Evolutionary conservation across 345 rosid species (phyloP).

Genomic region (Microthlaspi erraticum): DNA sequence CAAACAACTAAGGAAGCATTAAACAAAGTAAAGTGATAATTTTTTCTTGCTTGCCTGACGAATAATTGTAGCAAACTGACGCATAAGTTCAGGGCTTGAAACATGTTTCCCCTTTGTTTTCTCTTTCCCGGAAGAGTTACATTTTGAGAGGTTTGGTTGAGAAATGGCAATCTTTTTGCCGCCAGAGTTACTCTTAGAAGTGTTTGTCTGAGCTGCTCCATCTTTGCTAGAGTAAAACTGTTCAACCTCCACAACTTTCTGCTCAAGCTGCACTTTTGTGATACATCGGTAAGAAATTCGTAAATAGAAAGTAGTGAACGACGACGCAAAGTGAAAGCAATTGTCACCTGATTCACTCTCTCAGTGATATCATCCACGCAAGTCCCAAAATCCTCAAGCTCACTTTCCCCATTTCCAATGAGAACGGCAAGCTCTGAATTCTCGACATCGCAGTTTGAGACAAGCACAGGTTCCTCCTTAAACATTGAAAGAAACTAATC

Average conservation of each 20-base stretch:
- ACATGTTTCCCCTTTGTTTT: conserved; percentile 61
- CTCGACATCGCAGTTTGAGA: conserved; percentile 32
- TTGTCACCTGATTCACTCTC: conserved; percentile 54
- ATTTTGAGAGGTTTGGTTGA: conserved; percentile 50
- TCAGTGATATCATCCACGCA: conserved; percentile 51
- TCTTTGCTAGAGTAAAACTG: conserved; percentile 52
- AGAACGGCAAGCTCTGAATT: conserved; percentile 18
- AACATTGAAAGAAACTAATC: conserved; percentile 19
- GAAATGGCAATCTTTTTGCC: conserved; percentile 56
- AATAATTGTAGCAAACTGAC: conserved; percentile 56
- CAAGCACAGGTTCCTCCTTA: conserved; percentile 44
- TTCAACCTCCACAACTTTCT: conserved; percentile 63
- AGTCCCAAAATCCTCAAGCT: conserved; percentile 47
- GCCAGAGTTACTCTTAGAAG: conserved; percentile 52
- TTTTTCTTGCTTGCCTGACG: conserved; percentile 54
- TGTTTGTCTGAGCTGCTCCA: conserved; percentile 46
- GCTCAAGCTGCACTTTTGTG: conserved; percentile 60
- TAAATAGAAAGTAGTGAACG: background rate
- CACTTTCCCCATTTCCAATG: conserved; percentile 37
- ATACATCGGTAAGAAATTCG: conserved; percentile 16
- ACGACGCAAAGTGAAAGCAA: conserved; percentile 16
- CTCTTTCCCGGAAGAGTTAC: conserved; percentile 54
- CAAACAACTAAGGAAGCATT: conserved; percentile 18
- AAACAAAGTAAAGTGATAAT: conserved; percentile 7
- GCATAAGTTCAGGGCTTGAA: conserved; percentile 59